Base-by-base conservation (phyloP, 2,329 filamentous ascomycete species). In the Ophiostoma ulmi region DNA sequence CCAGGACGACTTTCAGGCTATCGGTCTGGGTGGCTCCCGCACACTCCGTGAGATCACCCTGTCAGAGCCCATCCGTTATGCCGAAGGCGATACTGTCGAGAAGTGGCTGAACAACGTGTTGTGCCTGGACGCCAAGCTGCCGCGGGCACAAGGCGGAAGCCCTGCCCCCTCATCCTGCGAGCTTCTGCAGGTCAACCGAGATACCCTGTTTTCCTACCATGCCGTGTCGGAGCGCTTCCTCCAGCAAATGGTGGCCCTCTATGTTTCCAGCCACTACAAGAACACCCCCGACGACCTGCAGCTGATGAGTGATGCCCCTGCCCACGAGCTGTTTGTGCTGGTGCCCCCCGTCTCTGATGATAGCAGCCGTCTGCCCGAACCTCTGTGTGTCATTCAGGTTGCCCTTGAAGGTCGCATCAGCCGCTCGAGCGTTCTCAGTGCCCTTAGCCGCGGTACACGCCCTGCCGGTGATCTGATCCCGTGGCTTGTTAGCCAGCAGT, bases 221-320 rank as follows among this genome's bases (percentile, higher is more conserved):
- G 93, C 94, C 2, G 93, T 98, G 26, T 96, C 95, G 2, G 95
- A 99, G 79, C 95, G 94, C 77, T 98, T 99, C 81, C 82, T 99
- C 70, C 95, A 99, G 79, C 93, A 97, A 76, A 97, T 99, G 93
- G 94, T 99, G 81, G 93, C 94, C 0, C 86, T 99, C 1, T 99
- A 98, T 76, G 96, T 99, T 38, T 93, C 95, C 38, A 97, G 93
- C 69, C 93, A 97, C 80, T 97, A 99, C 84, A 98, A 98, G 81
- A 99, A 99, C 81, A 93, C 94, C 0, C 95, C 95, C 0, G 97
- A 99, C 76, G 95, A 99, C 77, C 85, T 99, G n/a, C 95, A 98
- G 79, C 87, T 99, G 71, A 97, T 99, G 93, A 97, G 93, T 73
- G 95, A 99, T 80, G 95, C 95, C 0, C 95, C 95, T 1, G 94